These are phyloP conservation scores for Boechera stricta DNA, from an alignment of 345 rosid species.

Conservation along the genomic window DNA sequence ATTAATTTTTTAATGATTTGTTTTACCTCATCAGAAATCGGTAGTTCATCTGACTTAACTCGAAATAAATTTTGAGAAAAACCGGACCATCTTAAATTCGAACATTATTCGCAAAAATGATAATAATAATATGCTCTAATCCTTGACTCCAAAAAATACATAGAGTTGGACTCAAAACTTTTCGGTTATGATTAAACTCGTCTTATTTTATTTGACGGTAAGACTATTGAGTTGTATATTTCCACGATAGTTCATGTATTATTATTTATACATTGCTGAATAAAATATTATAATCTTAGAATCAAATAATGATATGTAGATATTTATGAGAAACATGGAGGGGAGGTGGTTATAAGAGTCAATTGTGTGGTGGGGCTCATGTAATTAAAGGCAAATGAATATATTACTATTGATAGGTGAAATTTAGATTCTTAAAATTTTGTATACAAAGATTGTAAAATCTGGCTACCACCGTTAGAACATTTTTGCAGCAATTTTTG, in stretches of 20 bases:
- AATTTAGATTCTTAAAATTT: not conserved
- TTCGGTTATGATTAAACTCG: not conserved
- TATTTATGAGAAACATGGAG: constrained; percentile 36
- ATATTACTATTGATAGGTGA: not conserved
- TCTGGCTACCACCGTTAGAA: not conserved
- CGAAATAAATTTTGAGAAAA: not conserved
- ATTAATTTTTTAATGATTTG: not conserved
- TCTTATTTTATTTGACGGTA: not conserved
- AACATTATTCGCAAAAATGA: not conserved
- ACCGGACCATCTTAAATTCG: not conserved
- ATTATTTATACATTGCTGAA: not conserved
- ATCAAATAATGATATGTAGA: constrained; percentile 30
- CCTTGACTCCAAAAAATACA: not conserved
- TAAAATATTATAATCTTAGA: not conserved
- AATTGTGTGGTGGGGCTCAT: constrained; percentile 41
- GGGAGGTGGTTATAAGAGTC: constrained; percentile 37
- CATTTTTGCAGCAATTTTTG: not conserved
- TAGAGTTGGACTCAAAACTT: not conserved
- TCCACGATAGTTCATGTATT: constrained; percentile 20
- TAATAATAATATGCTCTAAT: not conserved
- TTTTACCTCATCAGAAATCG: not conserved
- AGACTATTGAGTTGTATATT: not conserved
- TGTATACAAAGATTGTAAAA: not conserved
- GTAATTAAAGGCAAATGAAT: constrained; percentile 22
- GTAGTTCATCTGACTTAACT: not conserved